phyloP scores from a whole-genome alignment of 495 filamentous ascomycete genomes.

The Ascodesmis nigricans region DNA sequence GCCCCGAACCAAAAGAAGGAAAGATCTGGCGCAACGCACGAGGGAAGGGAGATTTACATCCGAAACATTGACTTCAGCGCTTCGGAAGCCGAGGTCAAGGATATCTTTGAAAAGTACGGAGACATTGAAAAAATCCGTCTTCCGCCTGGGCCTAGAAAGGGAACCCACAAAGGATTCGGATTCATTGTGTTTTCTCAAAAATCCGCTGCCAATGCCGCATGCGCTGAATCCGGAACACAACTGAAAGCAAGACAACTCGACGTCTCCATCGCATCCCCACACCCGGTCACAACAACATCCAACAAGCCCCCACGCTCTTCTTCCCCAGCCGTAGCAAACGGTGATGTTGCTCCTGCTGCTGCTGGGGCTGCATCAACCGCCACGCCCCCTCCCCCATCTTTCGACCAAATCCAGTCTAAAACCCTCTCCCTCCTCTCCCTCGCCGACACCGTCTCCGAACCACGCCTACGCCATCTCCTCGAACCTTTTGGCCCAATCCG shows the following conservation, averaged over 20 bases:
- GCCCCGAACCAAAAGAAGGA: constrained; percentile 54
- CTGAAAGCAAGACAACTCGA: constrained; percentile 46
- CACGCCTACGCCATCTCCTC: constrained; percentile 40
- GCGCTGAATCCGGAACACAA: constrained; percentile 46
- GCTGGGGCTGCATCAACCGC: constrained; percentile 9
- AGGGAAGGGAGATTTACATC: constrained; percentile 73
- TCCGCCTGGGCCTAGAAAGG: constrained; percentile 36
- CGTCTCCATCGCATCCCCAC: constrained; percentile 36
- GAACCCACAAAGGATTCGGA: constrained; percentile 46
- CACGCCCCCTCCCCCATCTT: constrained; percentile 7
- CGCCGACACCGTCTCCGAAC: constrained; percentile 50
- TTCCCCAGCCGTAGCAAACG: constrained; percentile 5
- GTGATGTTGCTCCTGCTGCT: constrained; percentile 7
- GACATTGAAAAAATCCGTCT: constrained; percentile 46
- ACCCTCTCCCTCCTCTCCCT: constrained; percentile 44
- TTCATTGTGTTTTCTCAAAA: constrained; percentile 58
- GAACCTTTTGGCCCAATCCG: constrained; percentile 41
- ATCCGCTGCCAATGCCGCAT: constrained; percentile 45
- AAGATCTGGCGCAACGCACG: constrained; percentile 51
- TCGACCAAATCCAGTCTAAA: constrained; percentile 30
- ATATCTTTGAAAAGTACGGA: constrained; percentile 53
- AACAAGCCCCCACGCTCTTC: constrained; percentile 8
- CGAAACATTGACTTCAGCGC: constrained; percentile 45
- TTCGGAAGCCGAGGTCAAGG: constrained; percentile 42
- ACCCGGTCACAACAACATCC: constrained; percentile 14